phyloP scores from a whole-genome alignment of 768 basidiomycete species.

The Pulveroboletus frians region DNA sequence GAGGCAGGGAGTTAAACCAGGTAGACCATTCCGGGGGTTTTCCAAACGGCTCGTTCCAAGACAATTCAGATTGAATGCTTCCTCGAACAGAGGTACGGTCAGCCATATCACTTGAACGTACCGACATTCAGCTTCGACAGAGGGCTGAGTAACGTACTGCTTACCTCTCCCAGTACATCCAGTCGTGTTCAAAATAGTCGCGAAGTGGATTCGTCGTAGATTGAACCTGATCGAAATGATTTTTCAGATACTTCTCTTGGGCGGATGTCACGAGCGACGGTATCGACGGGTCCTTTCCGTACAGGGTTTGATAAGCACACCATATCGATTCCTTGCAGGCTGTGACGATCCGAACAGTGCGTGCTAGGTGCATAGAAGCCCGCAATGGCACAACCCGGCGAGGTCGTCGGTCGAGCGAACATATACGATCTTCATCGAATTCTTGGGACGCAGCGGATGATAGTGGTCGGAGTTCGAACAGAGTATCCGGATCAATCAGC shows the following conservation, averaged over 20 bases:
- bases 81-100: conserved; percentile 62
- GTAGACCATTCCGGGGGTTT: conserved; percentile 47
- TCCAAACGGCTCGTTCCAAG: conserved; percentile 48
- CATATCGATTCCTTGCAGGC: conserved; percentile 70
- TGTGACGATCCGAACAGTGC: conserved; percentile 48
- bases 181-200: conserved; percentile 61
- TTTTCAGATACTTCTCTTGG: conserved; percentile 25
- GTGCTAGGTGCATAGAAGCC: conserved; percentile 63
- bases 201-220: conserved; percentile 36
- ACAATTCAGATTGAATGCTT: conserved; percentile 40
- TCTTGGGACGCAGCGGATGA: conserved; percentile 22
- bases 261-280: conserved; percentile 36
- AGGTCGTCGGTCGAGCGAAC: conserved; percentile 11
- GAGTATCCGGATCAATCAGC: conserved; percentile 24
- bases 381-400: conserved; percentile 37
- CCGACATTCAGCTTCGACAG: conserved; percentile 6
- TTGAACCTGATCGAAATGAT: conserved; percentile 15
- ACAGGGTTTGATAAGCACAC: conserved; percentile 52
- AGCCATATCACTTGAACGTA: conserved; percentile 58
- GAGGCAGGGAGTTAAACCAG: conserved; percentile 41
- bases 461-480: conserved; percentile 30
- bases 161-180: conserved; percentile 69
- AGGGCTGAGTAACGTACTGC: conserved; percentile 14
- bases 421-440: conserved; percentile 23
- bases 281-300: conserved; percentile 36